Base-by-base conservation (phyloP, 257 asterid species). In the Gentiana dahurica region DNA sequence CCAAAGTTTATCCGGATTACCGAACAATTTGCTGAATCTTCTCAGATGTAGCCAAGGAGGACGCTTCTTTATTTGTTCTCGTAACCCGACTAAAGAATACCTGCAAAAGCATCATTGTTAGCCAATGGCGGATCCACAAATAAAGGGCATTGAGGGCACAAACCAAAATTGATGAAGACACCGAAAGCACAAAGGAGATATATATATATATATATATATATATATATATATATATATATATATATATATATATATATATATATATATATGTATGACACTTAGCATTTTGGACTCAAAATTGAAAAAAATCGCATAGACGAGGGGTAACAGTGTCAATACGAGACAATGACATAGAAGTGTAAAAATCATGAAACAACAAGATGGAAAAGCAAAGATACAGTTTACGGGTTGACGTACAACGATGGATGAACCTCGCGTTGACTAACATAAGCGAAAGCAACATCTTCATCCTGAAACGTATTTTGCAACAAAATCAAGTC, bases 51-150 rank as follows among this genome's bases (percentile, higher is more conserved):
- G 98, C 93, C 57, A 91, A 71, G 55, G 98, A 44, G 97, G 98
- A 32, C 98, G 97, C 76, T 91, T 91, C 87, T 91, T 91, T 72
- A 91, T 91, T 67, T 91, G 97, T 67, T 91, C 98, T 68, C 98
- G 84, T 74, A 87, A 67, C 55, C 78, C 81, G 60, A 85, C 75
- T 74, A 91, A 58, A 2, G 95, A 81, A 68, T 81, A 79, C 61
- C 98, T 91, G 83, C 57, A 63, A 34, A 44, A 39, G n/a, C 32
- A 56, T 13, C 46, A 48, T 3, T 57, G 32, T 44, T 24, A 4
- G 24, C 24, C 24, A 24, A 41, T 41, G 46, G 6, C 9, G 46
- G 6, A 41, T 41, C 46, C 46, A 3, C 46, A 41, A 41, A 41
- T 10, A 41, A 41, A 41, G 46, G 9, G 24, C 39, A 53, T 33